A percentile compares a stretch with the other conserved stretches of the same genome.
Conservation (phyloP, 2,329 filamentous ascomycete genomes). For the Ambrosiella beaveri region DNA sequence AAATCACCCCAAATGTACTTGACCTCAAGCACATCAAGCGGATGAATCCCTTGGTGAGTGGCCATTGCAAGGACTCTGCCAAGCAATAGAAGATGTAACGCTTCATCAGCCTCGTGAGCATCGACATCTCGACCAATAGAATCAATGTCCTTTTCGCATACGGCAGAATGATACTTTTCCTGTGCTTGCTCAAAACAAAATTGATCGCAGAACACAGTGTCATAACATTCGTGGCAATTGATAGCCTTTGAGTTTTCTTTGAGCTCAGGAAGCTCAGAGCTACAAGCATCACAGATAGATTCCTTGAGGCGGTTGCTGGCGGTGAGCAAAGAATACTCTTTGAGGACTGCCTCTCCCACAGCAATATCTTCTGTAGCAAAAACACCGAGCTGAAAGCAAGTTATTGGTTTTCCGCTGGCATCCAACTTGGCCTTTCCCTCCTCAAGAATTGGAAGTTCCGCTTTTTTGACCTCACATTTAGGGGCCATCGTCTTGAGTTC, state of each 20-base stretch:
- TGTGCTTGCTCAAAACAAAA: conserved; percentile 41
- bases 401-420: conserved; percentile 32
- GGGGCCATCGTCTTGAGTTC: conserved; percentile 53
- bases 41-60: conserved; percentile 40
- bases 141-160: conserved; percentile 50
- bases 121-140: conserved; percentile 47
- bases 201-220: conserved; percentile 49
- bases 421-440: conserved; percentile 32
- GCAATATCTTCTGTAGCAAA: conserved; percentile 72
- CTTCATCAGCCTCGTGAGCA: conserved; percentile 39
- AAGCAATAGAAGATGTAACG: conserved; percentile 45
- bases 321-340: conserved; percentile 72
- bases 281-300: conserved; percentile 77
- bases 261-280: conserved; percentile 37
- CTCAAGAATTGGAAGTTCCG: conserved; percentile 56
- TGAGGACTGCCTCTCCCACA: conserved; percentile 58
- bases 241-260: conserved; percentile 18
- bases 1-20: conserved; percentile 58
- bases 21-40: conserved; percentile 45
- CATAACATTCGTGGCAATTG: conserved; percentile 42
- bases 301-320: conserved; percentile 81
- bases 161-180: conserved; percentile 43
- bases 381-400: conserved; percentile 66
- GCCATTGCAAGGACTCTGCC: conserved; percentile 47
- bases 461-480: conserved; percentile 62